Evolutionary conservation across 805 yeast genomes (phyloP).

Genomic region (Nakazawaea siamensis): DNA sequence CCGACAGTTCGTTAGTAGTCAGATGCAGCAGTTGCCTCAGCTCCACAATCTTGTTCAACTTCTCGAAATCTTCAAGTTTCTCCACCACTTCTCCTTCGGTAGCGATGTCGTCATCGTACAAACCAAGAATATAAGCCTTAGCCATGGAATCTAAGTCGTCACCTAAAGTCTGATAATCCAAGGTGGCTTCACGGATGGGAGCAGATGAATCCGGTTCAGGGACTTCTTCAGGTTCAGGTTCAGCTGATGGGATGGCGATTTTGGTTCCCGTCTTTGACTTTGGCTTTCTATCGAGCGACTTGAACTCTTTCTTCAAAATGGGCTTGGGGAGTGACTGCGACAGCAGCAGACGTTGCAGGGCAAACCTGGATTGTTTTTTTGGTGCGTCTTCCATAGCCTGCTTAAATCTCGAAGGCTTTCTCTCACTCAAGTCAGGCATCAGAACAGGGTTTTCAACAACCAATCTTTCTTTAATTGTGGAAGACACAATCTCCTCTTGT

Average conservation of each 20-base stretch:
- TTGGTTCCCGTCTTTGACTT: conserved; percentile 1
- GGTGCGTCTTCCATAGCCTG: conserved; percentile 1
- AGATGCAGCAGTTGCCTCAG: conserved; percentile 16
- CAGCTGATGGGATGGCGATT: not conserved
- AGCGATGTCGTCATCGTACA: conserved; percentile 51
- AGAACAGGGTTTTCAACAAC: conserved; percentile 8
- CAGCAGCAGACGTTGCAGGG: not conserved
- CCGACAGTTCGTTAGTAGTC: conserved; percentile 17
- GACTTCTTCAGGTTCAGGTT: not conserved
- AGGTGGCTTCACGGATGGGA: conserved; percentile 20
- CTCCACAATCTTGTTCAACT: conserved; percentile 40
- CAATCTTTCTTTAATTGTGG: conserved; percentile 4
- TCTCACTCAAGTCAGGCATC: conserved; percentile 1
- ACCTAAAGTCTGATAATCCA: conserved; percentile 34
- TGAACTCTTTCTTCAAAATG: not conserved
- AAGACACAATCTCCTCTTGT: conserved; percentile 1
- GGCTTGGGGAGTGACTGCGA: not conserved
- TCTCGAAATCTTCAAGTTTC: conserved; percentile 44
- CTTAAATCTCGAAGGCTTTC: conserved; percentile 1
- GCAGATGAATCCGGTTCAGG: too few relatives aligned
- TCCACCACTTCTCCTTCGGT: conserved; percentile 51
- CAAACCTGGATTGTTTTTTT: not conserved
- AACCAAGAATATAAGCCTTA: conserved; percentile 48
- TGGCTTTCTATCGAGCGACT: not conserved
- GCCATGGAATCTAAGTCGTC: conserved; percentile 50